Conservation (phyloP, 768 basidiomycete species). For the Melanogaster broomeanus region DNA sequence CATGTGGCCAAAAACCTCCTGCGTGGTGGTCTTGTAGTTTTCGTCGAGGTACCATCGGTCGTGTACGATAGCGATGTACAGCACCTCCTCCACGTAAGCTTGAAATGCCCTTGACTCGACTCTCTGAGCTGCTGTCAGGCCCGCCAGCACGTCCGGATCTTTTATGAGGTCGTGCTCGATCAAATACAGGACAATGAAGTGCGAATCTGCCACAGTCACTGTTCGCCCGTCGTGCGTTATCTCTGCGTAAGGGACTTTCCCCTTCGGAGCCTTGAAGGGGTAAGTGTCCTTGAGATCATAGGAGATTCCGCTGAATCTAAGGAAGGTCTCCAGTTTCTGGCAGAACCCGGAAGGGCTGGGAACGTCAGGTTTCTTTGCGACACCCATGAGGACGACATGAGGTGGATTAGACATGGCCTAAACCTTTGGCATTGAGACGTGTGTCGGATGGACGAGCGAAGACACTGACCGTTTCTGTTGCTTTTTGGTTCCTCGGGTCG, state of each 20-base stretch:
- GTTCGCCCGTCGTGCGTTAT: slow-evolving; percentile 26
- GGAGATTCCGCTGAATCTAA: slow-evolving; percentile 24
- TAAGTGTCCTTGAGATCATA: slow-evolving; percentile 28
- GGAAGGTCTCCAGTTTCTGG: slow-evolving; percentile 35
- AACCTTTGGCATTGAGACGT: background rate
- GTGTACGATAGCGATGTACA: slow-evolving; percentile 30
- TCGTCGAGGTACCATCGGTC: slow-evolving; percentile 32
- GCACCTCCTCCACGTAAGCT: slow-evolving; percentile 31
- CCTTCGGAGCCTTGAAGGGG: slow-evolving; percentile 32
- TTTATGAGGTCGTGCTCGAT: slow-evolving; percentile 22
- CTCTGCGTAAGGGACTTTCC: slow-evolving; percentile 34
- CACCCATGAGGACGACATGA: slow-evolving; percentile 29
- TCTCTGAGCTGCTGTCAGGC: slow-evolving; percentile 25
- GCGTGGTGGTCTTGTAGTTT: slow-evolving; percentile 20
- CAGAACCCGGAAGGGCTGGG: slow-evolving; percentile 34
- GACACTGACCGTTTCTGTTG: background rate
- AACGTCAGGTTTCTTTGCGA: slow-evolving; percentile 17
- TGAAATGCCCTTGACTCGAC: slow-evolving; percentile 38
- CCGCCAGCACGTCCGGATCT: slow-evolving; percentile 30
- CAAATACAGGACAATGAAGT: slow-evolving; percentile 36
- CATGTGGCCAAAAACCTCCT: slow-evolving; percentile 13
- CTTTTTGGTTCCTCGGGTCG: too few relatives aligned
- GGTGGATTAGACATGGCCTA: slow-evolving; percentile 17
- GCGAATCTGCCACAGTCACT: slow-evolving; percentile 29
- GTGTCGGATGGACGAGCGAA: background rate